A percentile compares a stretch with the other conserved stretches of the same genome.
Conservation (phyloP, 306 rosid species). For the Gillenia trifoliata region DNA sequence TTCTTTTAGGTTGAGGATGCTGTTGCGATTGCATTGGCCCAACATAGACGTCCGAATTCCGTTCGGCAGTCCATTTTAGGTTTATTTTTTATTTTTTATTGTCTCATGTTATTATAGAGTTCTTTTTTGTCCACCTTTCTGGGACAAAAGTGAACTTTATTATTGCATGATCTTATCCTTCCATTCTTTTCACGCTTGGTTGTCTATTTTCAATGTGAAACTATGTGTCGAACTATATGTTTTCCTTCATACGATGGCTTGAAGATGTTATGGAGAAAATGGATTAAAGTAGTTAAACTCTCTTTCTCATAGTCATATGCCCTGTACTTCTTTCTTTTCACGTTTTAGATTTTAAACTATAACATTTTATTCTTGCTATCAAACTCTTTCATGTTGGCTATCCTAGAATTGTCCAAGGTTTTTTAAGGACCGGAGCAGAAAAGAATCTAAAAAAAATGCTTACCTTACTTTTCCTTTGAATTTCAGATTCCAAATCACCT, state of each 20-base stretch:
- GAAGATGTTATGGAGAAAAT: neutral
- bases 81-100: slow-evolving; percentile 24
- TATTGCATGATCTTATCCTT: neutral
- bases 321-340: neutral
- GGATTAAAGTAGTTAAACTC: neutral
- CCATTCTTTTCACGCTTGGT: neutral
- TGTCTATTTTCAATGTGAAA: neutral
- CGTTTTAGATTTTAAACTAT: neutral
- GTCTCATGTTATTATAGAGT: neutral
- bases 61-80: slow-evolving; percentile 59
- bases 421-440: slow-evolving; percentile 11
- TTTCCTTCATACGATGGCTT: neutral
- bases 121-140: neutral
- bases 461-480: slow-evolving; percentile 15
- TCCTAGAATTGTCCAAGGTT: neutral
- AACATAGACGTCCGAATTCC: slow-evolving; percentile 58
- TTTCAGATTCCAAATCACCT: slow-evolving; percentile 76
- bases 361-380: neutral
- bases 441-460: slow-evolving; percentile 11
- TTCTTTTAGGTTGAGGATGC: slow-evolving; percentile 85
- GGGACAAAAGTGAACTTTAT: too few species aligned
- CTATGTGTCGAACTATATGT: neutral
- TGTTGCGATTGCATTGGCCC: slow-evolving; percentile 75
- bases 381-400: neutral
- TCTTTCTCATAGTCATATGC: neutral